Conservation (phyloP, 208 protist species). For the Trypanosomatidae sp. region DNA sequence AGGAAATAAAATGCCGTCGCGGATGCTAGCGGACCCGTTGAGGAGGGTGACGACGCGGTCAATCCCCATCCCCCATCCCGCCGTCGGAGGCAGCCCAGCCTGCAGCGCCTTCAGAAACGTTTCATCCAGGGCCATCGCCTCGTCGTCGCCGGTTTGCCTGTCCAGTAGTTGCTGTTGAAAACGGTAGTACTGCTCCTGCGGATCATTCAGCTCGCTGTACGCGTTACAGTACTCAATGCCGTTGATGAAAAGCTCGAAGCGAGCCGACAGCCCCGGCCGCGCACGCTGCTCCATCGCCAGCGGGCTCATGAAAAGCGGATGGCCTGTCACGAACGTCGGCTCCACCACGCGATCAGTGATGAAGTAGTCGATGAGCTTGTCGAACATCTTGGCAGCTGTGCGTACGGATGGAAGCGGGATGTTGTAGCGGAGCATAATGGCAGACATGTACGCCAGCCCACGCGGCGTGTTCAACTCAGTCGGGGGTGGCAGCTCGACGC, state of each 20-base stretch:
- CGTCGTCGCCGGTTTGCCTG: conserved; percentile 88
- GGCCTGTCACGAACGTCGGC: conserved; percentile 96
- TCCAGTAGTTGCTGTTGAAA: conserved; percentile 94
- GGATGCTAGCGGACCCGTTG: conserved; percentile 78
- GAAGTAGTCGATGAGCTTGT: conserved; percentile 92
- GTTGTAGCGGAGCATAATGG: conserved; percentile 82
- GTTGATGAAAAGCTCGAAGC: conserved; percentile 97
- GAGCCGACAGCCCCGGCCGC: conserved; percentile 83
- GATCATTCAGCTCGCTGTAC: conserved; percentile 97
- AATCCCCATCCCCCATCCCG: conserved; percentile 96
- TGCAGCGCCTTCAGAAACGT: conserved; percentile 94
- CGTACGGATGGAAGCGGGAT: conserved; percentile 80
- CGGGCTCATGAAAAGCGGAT: conserved; percentile 94
- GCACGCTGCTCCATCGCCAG: conserved; percentile 87
- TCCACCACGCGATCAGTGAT: conserved; percentile 89
- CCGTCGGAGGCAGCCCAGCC: conserved; percentile 94
- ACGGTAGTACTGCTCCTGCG: conserved; percentile 93
- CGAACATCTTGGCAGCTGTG: conserved; percentile 91
- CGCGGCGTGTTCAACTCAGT: conserved; percentile 76
- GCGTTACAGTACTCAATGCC: conserved; percentile 96
- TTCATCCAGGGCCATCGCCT: conserved; percentile 93
- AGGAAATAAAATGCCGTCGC: conserved; percentile 90
- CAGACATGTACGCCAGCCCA: conserved; percentile 79
- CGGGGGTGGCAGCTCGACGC: conserved; percentile 73
- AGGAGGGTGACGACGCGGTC: conserved; percentile 95